Base-by-base conservation (phyloP, 2,329 filamentous ascomycete genomes). In the Berkeleyomyces basicola region DNA sequence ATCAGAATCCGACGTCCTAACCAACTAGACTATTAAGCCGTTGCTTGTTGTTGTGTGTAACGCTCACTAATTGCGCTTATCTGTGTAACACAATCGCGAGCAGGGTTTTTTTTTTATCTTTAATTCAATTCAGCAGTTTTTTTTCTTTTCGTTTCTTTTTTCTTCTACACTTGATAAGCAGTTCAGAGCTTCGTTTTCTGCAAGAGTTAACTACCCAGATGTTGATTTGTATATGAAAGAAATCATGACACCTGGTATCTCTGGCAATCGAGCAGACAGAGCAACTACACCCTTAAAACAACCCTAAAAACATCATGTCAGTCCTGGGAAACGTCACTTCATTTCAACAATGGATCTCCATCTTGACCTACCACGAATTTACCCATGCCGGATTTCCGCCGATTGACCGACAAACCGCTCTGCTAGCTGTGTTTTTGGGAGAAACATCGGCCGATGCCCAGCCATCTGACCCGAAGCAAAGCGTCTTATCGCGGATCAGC, bases 401-500 rank as follows among this genome's bases (percentile, higher is more conserved):
- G 51, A 88, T 69, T 63, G 82, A 82, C 68, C 72, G 79, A 67
- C 83, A 87, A 43, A 88, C 80, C 0, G 74, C 78, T 58, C 81
- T 78, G 68, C 85, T 88, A 47, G 79, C 77, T 1, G 70, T 64
- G 66, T 89, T 89, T 0, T 78, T 77, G 0, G 77, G 72, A 2
- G 81, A 78, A 0, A 89, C 85, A 70, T 88, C 84, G 1, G 84
- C 84, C 64, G 82, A 78, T 36, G 77, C 78, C 74, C 79, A 82
- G 5, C 75, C 78, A 44, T 81, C 80, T 0, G 74, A 67, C 1
- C 74, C 74, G 43, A 76, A 81, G 0, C 73, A 71, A 2, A 66
- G 66, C 42, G 78, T 72, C 57, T 77, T 74, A 46, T 83, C 77
- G 3, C 72, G 73, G 55, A 88, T 77, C 2, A 88, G 70, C 68